A percentile compares a stretch with the other conserved stretches of the same genome.
phyloP scores from a whole-genome alignment of 2,329 filamentous ascomycete species.

The Microdochium paspali region DNA sequence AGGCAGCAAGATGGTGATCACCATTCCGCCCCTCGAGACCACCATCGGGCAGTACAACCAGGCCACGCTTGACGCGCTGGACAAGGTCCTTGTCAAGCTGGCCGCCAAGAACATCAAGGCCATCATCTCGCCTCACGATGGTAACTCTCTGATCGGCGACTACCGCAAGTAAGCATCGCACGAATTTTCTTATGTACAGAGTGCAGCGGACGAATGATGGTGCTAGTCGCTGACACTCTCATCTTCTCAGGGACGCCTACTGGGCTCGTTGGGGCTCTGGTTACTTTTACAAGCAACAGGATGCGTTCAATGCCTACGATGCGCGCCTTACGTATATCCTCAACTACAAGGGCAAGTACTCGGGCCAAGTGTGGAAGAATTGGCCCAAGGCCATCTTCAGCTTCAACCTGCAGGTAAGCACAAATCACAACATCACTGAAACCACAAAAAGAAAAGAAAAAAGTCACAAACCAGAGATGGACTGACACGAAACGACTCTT shows the following conservation, averaged over 20 bases:
- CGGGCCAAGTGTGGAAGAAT: slow-evolving; percentile 19
- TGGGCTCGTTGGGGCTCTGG: slow-evolving; percentile 9
- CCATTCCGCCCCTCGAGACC: slow-evolving; percentile 12
- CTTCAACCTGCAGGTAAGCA: slow-evolving; percentile 19
- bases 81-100: slow-evolving; percentile 17
- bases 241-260: slow-evolving; percentile 9
- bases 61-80: slow-evolving; percentile 16
- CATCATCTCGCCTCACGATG: slow-evolving; percentile 21
- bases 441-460: no score
- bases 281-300: slow-evolving; percentile 18
- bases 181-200: not conserved
- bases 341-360: slow-evolving; percentile 19
- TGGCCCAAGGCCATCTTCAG: slow-evolving; percentile 21
- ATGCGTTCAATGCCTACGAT: slow-evolving; percentile 18
- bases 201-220: not conserved
- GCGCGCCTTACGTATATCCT: slow-evolving; percentile 18
- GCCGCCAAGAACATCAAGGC: slow-evolving; percentile 18
- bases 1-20: slow-evolving; percentile 12
- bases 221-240: not conserved
- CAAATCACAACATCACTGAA: not conserved
- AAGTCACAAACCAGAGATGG: no score
- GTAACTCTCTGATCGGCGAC: slow-evolving; percentile 12
- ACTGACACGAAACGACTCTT: not conserved
- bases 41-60: slow-evolving; percentile 15
- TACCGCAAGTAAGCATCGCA: slow-evolving; percentile 10